Conservation (phyloP, 768 basidiomycete genomes). For the Calocybe cyanea region DNA sequence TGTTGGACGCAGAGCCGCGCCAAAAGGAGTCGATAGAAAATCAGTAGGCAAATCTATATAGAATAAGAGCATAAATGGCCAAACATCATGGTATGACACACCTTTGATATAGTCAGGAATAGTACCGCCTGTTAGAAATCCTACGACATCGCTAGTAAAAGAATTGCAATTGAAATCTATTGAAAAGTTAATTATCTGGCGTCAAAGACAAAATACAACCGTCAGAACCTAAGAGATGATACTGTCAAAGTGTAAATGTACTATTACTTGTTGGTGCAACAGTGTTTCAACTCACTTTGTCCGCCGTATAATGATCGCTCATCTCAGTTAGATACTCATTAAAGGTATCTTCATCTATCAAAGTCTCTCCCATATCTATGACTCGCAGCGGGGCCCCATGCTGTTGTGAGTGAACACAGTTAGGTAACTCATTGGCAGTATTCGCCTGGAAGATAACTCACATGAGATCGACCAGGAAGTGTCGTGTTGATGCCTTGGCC, state of each 20-base stretch:
- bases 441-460: constrained; percentile 41
- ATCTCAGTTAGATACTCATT: constrained; percentile 78
- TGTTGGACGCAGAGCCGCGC: constrained; percentile 78
- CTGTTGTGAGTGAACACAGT: constrained; percentile 29
- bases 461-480: constrained; percentile 78
- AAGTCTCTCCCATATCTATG: constrained; percentile 74
- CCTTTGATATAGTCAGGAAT: constrained; percentile 85
- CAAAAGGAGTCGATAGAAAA: constrained; percentile 88
- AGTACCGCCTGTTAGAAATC: constrained; percentile 79
- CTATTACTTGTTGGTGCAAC: not conserved
- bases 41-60: constrained; percentile 68
- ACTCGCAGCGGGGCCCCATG: constrained; percentile 72
- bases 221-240: constrained; percentile 71
- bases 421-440: not conserved
- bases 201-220: not conserved
- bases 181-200: not conserved
- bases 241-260: constrained; percentile 39
- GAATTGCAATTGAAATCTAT: constrained; percentile 94
- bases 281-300: constrained; percentile 55
- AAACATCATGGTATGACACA: constrained; percentile 24
- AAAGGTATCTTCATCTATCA: constrained; percentile 82
- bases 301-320: constrained; percentile 79
- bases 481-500: constrained; percentile 80
- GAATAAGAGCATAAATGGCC: not conserved
- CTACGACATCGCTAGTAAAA: constrained; percentile 85